Evolutionary conservation across 2,329 filamentous ascomycete genomes (phyloP).

Genomic region (Leptographium galeiforme): DNA sequence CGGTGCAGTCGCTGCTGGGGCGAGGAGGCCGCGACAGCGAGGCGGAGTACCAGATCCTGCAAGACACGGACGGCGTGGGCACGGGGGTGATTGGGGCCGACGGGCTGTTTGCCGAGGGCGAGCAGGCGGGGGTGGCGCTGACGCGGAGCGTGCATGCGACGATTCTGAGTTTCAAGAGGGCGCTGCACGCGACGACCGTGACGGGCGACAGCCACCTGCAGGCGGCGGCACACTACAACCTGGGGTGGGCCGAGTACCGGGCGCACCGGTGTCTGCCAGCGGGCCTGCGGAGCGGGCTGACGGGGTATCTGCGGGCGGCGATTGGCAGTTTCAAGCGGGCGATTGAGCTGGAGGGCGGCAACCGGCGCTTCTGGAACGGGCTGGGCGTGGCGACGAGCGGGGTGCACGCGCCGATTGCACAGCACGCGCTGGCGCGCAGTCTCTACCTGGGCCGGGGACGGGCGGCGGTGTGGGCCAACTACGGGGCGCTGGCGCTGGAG

Average conservation of each 20-base stretch:
- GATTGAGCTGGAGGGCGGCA: slow-evolving; percentile 89
- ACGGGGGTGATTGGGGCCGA: slow-evolving; percentile 30
- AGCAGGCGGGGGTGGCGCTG: slow-evolving; percentile 35
- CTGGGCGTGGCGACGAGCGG: slow-evolving; percentile 81
- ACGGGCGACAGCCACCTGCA: slow-evolving; percentile 65
- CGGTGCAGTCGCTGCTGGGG: slow-evolving; percentile 37
- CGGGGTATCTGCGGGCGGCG: slow-evolving; percentile 63
- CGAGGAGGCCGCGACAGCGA: slow-evolving; percentile 28
- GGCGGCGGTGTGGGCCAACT: slow-evolving; percentile 76
- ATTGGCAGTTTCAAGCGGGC: slow-evolving; percentile 88
- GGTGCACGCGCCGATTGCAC: slow-evolving; percentile 74
- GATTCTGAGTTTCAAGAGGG: slow-evolving; percentile 78
- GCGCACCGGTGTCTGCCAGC: slow-evolving; percentile 55
- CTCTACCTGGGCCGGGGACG: slow-evolving; percentile 85
- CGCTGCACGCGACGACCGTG: slow-evolving; percentile 54
- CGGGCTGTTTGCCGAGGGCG: slow-evolving; percentile 31
- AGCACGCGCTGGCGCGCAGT: slow-evolving; percentile 86
- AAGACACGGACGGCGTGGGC: slow-evolving; percentile 53
- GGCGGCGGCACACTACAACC: slow-evolving; percentile 92
- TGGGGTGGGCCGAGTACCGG: slow-evolving; percentile 85
- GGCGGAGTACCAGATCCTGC: slow-evolving; percentile 45
- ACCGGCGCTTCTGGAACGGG: slow-evolving; percentile 94
- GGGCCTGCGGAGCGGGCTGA: slow-evolving; percentile 39
- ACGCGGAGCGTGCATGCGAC: slow-evolving; percentile 53
- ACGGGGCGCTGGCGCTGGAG: slow-evolving; percentile 73